Conservation (phyloP, 1,139 yeast genomes). For the Taphrina wiesneri region DNA sequence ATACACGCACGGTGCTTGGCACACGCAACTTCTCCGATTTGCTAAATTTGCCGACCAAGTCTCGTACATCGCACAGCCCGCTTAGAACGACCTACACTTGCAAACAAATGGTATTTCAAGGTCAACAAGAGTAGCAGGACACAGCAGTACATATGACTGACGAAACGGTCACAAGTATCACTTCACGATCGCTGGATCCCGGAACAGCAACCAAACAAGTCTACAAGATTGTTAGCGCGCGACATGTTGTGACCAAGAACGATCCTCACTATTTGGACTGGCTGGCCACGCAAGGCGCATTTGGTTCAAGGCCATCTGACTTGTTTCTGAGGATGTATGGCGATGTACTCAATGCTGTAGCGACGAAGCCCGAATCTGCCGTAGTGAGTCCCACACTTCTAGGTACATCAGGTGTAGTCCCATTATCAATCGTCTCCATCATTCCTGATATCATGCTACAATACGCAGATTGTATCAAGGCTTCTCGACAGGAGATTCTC, state of each 20-base stretch:
- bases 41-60: constrained; percentile 1
- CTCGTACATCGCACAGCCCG: not conserved
- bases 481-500: constrained; percentile 6
- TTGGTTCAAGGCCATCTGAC: constrained; percentile 3
- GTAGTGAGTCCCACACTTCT: constrained; percentile 19
- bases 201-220: constrained; percentile 3
- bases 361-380: constrained; percentile 12
- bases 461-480: constrained; percentile 21
- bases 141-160: too few relatives aligned
- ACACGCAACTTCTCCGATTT: not conserved
- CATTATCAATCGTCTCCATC: constrained; percentile 15
- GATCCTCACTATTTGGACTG: not conserved
- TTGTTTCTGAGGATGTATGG: constrained; percentile 15
- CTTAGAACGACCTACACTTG: too few relatives aligned
- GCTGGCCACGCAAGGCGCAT: constrained; percentile 12
- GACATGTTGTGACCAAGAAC: not conserved
- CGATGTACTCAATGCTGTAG: constrained; percentile 8
- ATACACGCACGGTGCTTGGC: not conserved
- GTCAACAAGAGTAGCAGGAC: too few relatives aligned
- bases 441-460: constrained; percentile 28
- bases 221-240: not conserved
- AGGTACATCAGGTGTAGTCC: constrained; percentile 23
- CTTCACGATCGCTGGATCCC: not conserved
- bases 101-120: not conserved
- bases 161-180: constrained; percentile 3